Evolutionary conservation across 306 rosid genomes (phyloP).

Genomic region (Rosa multiflora): DNA sequence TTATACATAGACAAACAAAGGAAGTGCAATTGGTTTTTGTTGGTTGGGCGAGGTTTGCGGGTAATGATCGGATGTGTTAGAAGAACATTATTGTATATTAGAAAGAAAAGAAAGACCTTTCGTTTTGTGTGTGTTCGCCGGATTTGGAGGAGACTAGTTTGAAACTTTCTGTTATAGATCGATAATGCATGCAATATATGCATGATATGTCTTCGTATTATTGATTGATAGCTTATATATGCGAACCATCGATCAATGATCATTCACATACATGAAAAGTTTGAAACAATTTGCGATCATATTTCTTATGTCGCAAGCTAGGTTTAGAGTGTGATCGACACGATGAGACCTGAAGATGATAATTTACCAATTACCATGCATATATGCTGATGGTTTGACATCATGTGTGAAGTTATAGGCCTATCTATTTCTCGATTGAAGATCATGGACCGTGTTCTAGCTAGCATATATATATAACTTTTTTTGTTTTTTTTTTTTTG

Average conservation of each 20-base stretch:
- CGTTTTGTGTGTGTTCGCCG: not conserved
- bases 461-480: too few relatives aligned
- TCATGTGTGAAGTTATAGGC: too few relatives aligned
- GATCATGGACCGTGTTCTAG: too few relatives aligned
- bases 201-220: not conserved
- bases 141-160: not conserved
- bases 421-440: too few relatives aligned
- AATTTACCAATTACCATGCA: too few relatives aligned
- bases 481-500: too few relatives aligned
- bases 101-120: not conserved
- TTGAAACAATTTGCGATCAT: too few relatives aligned
- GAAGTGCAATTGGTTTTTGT: not conserved
- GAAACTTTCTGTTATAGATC: not conserved
- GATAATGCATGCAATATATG: not conserved
- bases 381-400: too few relatives aligned
- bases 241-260: not conserved
- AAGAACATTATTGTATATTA: not conserved
- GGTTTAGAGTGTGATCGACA: too few relatives aligned
- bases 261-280: not conserved
- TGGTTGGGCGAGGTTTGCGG: not conserved
- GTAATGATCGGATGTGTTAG: not conserved
- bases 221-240: too few relatives aligned
- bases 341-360: too few relatives aligned
- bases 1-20: not conserved
- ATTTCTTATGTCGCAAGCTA: too few relatives aligned